phyloP scores from a whole-genome alignment of 768 basidiomycete genomes.

The Tricholoma bakamatsutake region DNA sequence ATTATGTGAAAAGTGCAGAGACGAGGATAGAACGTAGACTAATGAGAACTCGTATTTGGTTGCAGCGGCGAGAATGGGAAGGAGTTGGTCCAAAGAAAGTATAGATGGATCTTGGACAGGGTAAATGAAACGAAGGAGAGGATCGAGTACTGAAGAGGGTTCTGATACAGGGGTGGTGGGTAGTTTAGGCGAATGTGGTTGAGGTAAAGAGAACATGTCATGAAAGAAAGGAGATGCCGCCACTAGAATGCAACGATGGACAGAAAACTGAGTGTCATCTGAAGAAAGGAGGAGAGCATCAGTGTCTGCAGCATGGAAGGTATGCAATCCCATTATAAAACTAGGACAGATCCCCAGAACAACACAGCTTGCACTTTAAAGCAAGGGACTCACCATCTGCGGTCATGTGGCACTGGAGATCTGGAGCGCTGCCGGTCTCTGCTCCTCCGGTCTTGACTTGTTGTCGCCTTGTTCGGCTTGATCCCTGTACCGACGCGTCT shows the following conservation, averaged over 20 bases:
- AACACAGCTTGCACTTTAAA: no score
- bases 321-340: constrained; percentile 20
- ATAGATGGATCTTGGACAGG: constrained; percentile 52
- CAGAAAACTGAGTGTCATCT: constrained; percentile 44
- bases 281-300: constrained; percentile 47
- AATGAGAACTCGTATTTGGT: constrained; percentile 56
- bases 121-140: constrained; percentile 56
- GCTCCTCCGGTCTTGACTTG: constrained; percentile 36
- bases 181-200: constrained; percentile 23
- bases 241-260: constrained; percentile 57
- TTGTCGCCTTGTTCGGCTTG: constrained; percentile 30
- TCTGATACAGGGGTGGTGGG: constrained; percentile 49
- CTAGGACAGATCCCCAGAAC: no score
- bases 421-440: constrained; percentile 30
- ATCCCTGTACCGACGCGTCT: constrained; percentile 62
- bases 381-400: constrained; percentile 7
- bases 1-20: constrained; percentile 39
- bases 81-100: constrained; percentile 46
- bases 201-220: constrained; percentile 65
- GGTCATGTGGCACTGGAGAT: constrained; percentile 21
- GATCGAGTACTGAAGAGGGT: constrained; percentile 33
- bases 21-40: constrained; percentile 48
- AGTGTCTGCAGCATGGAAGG: constrained; percentile 42
- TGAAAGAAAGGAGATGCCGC: constrained; percentile 63
- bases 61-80: constrained; percentile 44